Base-by-base conservation (phyloP, 306 rosid genomes). In the Quercus variabilis region DNA sequence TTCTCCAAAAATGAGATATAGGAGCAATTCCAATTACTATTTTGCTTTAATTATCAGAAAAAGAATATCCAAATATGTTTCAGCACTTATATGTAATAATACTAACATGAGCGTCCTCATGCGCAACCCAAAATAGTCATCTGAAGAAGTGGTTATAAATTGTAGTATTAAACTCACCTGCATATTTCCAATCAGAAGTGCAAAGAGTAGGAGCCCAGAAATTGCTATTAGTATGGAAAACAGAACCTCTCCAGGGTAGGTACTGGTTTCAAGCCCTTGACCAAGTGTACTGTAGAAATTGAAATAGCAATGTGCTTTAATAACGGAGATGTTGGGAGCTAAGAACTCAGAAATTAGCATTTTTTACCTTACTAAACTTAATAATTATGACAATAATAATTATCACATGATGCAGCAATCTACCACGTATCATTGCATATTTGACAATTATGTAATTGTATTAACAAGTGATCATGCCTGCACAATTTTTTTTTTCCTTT, bases 181-280 rank as follows among this genome's bases (percentile, higher is more conserved):
- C 88, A 94, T 91, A 85, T 94, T 94, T 81, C 97, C 96, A 19
- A 90, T 91, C 70, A 94, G 84, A 83, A 94, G 93, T 20, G 97
- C 87, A 78, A 94, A 92, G 57, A 92, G 97, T 82, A 91, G 41
- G 71, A 92, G 97, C 30, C 97, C 96, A 74, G 82, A 70, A 69
- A 89, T 83, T 75, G 92, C 92, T 74, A 94, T 91, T 15, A 83
- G 79, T 75, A 94, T 92, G 72, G 97, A 94, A 79, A 94, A 94
- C 80, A 87, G 19, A 76, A 90, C 87, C 87, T 94, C 99, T 78
- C 87, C 84, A 54, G 91, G 81, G 69, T 86, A 92, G 56, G 97
- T 87, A 83, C 97, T 92, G 13, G 99, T 94, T 62, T 79, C 85
- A 81, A 94, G 97, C 70, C 97, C 99, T 82, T 92, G 97, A 57